Evolutionary conservation across 1,284 basidiomycete species (phyloP).

Genomic region (Malassezia psittaci): DNA sequence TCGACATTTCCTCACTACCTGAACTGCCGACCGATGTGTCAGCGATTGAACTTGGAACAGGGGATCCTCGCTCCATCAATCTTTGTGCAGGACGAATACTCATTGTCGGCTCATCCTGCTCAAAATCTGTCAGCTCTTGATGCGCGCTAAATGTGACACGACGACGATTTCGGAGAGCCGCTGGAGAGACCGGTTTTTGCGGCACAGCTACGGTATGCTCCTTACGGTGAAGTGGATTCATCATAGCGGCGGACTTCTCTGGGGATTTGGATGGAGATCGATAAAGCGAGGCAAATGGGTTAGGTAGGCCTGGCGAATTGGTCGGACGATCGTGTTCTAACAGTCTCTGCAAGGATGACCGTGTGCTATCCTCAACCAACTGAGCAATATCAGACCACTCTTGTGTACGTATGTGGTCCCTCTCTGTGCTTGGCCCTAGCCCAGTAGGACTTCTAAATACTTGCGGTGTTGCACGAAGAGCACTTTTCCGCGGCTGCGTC

Average conservation of each 20-base stretch:
- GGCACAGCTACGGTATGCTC: slow-evolving; percentile 8
- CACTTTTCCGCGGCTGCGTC: slow-evolving; percentile 28
- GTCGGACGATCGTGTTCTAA: slow-evolving; percentile 1
- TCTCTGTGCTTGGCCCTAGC: slow-evolving; percentile 27
- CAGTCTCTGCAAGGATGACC: background rate
- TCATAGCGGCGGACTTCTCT: background rate
- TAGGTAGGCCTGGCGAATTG: slow-evolving; percentile 14
- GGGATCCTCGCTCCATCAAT: slow-evolving; percentile 6
- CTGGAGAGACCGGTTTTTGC: background rate
- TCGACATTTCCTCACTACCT: slow-evolving; percentile 1
- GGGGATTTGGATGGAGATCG: slow-evolving; percentile 14
- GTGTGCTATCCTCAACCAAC: slow-evolving; percentile 4
- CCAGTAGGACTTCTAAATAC: slow-evolving; percentile 35
- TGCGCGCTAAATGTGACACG: slow-evolving; percentile 23
- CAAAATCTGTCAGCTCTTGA: slow-evolving; percentile 19
- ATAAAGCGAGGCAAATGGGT: slow-evolving; percentile 12
- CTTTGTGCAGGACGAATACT: slow-evolving; percentile 18
- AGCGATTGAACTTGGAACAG: background rate
- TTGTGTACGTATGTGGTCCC: slow-evolving; percentile 1
- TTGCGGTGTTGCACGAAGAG: slow-evolving; percentile 32
- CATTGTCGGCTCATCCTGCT: slow-evolving; percentile 29
- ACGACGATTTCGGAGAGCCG: slow-evolving; percentile 11
- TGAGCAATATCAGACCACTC: slow-evolving; percentile 2
- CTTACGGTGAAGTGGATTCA: background rate
- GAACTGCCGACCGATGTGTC: background rate